phyloP scores from a whole-genome alignment of 2,329 filamentous ascomycete species.

The Aspergillus candidus region DNA sequence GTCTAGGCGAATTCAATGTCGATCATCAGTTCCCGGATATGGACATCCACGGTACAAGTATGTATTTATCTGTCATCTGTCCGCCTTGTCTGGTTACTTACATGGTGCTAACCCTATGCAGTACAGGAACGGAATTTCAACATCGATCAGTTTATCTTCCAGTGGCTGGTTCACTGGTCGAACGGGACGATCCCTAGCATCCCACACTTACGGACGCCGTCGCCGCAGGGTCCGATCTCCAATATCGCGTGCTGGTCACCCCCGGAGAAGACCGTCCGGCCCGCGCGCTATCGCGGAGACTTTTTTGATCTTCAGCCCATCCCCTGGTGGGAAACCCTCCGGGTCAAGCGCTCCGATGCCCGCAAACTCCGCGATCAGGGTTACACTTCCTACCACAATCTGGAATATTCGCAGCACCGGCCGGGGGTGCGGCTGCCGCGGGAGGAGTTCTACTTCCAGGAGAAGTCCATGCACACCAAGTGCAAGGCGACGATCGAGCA shows the following conservation, averaged over 20 bases:
- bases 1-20: constrained; percentile 7
- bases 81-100: neutral
- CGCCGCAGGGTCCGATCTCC: constrained; percentile 25
- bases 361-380: constrained; percentile 34
- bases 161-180: constrained; percentile 32
- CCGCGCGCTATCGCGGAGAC: constrained; percentile 19
- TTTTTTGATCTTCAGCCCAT: constrained; percentile 39
- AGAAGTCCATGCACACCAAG: constrained; percentile 44
- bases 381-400: constrained; percentile 38
- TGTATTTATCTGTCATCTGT: constrained; percentile 1
- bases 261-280: constrained; percentile 28
- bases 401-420: constrained; percentile 24
- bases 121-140: constrained; percentile 38
- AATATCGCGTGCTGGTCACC: constrained; percentile 32
- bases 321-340: constrained; percentile 34
- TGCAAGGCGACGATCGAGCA: constrained; percentile 49
- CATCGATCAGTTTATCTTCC: constrained; percentile 39
- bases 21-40: constrained; percentile 18
- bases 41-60: constrained; percentile 27
- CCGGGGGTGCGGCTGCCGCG: constrained; percentile 28
- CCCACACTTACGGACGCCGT: constrained; percentile 11
- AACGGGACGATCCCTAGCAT: constrained; percentile 15
- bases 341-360: constrained; percentile 33
- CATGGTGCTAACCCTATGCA: constrained; percentile 9
- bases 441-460: constrained; percentile 44